A percentile compares a stretch with the other conserved stretches of the same genome.
Evolutionary conservation across 2,329 filamentous ascomycete genomes (phyloP).

Genomic region (Epichloe coenophiala): DNA sequence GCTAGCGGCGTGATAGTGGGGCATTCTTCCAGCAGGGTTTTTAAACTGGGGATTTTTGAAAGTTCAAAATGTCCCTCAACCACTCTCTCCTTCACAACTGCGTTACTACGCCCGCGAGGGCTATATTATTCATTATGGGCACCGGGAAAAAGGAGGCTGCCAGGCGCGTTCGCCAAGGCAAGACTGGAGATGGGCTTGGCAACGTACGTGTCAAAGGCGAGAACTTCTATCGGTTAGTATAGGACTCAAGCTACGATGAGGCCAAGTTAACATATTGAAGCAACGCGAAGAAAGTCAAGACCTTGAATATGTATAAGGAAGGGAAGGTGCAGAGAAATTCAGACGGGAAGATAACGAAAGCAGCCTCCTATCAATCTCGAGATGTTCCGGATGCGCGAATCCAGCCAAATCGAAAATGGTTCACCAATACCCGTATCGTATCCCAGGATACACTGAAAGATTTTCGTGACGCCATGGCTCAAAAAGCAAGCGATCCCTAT

Average conservation of each 20-base stretch:
- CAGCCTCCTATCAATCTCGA: constrained; percentile 70
- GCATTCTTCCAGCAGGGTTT: not conserved
- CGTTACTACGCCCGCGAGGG: not conserved
- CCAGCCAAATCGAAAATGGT: constrained; percentile 96
- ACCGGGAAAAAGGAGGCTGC: constrained; percentile 81
- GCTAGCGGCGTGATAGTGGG: not conserved
- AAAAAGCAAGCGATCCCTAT: constrained; percentile 82
- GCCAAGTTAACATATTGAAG: constrained; percentile 16
- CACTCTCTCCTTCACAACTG: not conserved
- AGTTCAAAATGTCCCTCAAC: not conserved
- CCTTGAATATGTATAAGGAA: constrained; percentile 81
- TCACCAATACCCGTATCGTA: constrained; percentile 82
- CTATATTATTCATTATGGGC: constrained; percentile 47
- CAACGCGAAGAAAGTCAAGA: constrained; percentile 75
- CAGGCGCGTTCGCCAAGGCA: constrained; percentile 74
- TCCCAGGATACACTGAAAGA: constrained; percentile 75
- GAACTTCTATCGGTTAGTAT: constrained; percentile 78
- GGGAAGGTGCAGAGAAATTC: constrained; percentile 73
- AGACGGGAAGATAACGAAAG: constrained; percentile 69
- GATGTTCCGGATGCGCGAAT: constrained; percentile 74
- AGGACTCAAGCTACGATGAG: not conserved
- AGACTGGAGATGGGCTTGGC: constrained; percentile 70
- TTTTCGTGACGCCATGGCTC: constrained; percentile 85
- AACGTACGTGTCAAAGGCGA: constrained; percentile 93
- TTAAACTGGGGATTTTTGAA: not conserved